Evolutionary conservation across 1,284 basidiomycete genomes (phyloP).

Genomic region (Anthracocystis walkeri): DNA sequence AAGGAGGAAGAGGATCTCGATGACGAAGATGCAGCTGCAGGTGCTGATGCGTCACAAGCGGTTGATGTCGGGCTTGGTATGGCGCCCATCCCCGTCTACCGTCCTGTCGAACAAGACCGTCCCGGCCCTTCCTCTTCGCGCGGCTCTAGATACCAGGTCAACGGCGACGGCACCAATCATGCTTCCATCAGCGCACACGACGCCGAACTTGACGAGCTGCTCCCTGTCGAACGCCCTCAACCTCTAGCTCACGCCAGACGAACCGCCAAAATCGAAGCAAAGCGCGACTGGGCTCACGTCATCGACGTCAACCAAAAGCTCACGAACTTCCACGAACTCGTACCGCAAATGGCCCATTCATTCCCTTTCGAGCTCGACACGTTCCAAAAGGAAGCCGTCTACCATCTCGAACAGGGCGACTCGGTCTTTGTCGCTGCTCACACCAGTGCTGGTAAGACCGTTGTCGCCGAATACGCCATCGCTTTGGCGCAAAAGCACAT

Average conservation of each 20-base stretch:
- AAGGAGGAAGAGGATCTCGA: conserved; percentile 71
- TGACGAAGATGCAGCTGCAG: conserved; percentile 60
- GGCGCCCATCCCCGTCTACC: conserved; percentile 50
- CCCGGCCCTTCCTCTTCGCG: conserved; percentile 16
- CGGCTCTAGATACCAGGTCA: conserved; percentile 13
- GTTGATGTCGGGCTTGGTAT: conserved; percentile 37
- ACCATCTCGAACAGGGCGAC: conserved; percentile 96
- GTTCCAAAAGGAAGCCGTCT: conserved; percentile 98
- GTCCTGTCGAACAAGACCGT: conserved; percentile 35
- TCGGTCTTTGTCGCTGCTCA: conserved; percentile 99
- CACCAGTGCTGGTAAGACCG: conserved; percentile 99
- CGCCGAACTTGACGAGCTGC: conserved; percentile 66
- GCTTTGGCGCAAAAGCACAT: conserved; percentile 96
- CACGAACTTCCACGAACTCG: conserved; percentile 85
- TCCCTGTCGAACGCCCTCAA: conserved; percentile 59
- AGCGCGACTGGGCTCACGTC: conserved; percentile 97
- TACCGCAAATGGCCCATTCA: conserved; percentile 89
- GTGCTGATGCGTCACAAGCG: conserved; percentile 27
- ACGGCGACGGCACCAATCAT: conserved; percentile 7
- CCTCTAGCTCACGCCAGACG: conserved; percentile 41
- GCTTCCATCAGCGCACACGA: conserved; percentile 30
- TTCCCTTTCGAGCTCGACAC: conserved; percentile 84
- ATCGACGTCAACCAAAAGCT: conserved; percentile 92
- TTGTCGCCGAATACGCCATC: conserved; percentile 98
- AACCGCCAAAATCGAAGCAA: conserved; percentile 69